Conservation (phyloP, 2,329 filamentous ascomycete species). For the Colletotrichum kahawae region DNA sequence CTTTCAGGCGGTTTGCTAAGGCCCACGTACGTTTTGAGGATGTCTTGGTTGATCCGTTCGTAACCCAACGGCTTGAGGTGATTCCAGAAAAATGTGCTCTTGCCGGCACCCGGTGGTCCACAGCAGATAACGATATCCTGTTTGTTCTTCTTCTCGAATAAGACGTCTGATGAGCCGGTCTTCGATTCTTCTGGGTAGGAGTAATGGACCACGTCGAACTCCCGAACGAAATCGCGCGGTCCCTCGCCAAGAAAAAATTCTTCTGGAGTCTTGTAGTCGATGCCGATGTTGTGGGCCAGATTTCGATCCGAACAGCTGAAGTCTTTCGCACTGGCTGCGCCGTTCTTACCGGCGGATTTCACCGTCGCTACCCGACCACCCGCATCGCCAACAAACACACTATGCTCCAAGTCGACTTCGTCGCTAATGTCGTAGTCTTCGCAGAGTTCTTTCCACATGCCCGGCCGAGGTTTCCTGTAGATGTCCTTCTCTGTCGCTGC, state of each 20-base stretch:
- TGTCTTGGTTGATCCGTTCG: conserved; percentile 88
- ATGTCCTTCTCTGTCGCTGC: conserved; percentile 84
- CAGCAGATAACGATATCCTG: conserved; percentile 84
- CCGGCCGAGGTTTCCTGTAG: conserved; percentile 84
- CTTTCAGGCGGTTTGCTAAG: fast-evolving
- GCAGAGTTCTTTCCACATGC: conserved; percentile 79
- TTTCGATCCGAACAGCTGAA: conserved; percentile 75
- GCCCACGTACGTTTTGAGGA: conserved; percentile 66
- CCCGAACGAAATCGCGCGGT: conserved; percentile 67
- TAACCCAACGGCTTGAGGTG: conserved; percentile 80
- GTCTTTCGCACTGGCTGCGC: conserved; percentile 50
- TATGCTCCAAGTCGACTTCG: conserved; percentile 70
- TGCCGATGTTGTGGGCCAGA: conserved; percentile 83
- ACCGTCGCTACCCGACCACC: conserved; percentile 63
- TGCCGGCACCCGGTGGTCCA: conserved; percentile 87
- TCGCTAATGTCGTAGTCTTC: conserved; percentile 64
- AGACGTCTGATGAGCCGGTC: conserved; percentile 32
- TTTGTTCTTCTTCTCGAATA: conserved; percentile 66
- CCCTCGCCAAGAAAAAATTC: conserved; percentile 82
- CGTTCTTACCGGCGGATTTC: conserved; percentile 9
- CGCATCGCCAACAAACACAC: conserved; percentile 91
- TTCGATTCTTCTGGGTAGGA: conserved; percentile 39
- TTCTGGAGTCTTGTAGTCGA: conserved; percentile 85
- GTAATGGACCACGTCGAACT: conserved; percentile 73
- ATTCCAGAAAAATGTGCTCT: conserved; percentile 88